Evolutionary conservation across 2,329 filamentous ascomycete species (phyloP).

Genomic region (Penicillium decumbens): DNA sequence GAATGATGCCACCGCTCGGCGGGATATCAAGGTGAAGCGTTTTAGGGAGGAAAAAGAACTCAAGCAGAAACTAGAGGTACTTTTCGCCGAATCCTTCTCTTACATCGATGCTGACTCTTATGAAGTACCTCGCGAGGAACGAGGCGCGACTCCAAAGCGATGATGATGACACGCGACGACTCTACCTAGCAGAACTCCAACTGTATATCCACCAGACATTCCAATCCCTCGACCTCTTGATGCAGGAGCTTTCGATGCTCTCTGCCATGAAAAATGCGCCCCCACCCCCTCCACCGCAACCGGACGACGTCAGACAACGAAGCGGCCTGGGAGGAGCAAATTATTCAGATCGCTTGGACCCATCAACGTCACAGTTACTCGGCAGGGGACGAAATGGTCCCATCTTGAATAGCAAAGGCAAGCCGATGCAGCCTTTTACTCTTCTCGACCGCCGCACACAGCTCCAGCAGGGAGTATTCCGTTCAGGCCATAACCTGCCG

Average conservation of each 20-base stretch:
- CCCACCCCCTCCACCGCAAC: constrained; percentile 35
- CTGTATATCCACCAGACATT: constrained; percentile 76
- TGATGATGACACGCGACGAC: constrained; percentile 73
- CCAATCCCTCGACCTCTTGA: constrained; percentile 78
- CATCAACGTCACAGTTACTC: constrained; percentile 52
- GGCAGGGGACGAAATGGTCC: constrained; percentile 56
- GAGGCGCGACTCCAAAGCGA: constrained; percentile 64
- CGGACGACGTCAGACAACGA: constrained; percentile 42
- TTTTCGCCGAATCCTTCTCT: constrained; percentile 17
- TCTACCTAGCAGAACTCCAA: constrained; percentile 70
- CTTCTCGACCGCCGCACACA: constrained; percentile 72
- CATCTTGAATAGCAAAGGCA: constrained; percentile 71
- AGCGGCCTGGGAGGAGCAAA: constrained; percentile 49
- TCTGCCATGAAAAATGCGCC: constrained; percentile 59
- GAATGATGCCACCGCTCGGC: constrained; percentile 62
- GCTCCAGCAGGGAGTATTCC: constrained; percentile 75
- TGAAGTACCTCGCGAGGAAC: constrained; percentile 56
- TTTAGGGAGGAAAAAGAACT: constrained; percentile 83
- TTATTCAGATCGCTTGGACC: constrained; percentile 72
- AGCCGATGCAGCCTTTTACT: constrained; percentile 86
- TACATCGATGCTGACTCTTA: constrained; percentile 34
- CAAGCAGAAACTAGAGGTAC: constrained; percentile 72
- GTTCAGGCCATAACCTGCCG: constrained; percentile 84
- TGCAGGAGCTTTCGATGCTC: constrained; percentile 78
- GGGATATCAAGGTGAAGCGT: constrained; percentile 79